A percentile compares a stretch with the other conserved stretches of the same genome.
Conservation (phyloP, 2,329 filamentous ascomycete species). For the Colletotrichum sp. region DNA sequence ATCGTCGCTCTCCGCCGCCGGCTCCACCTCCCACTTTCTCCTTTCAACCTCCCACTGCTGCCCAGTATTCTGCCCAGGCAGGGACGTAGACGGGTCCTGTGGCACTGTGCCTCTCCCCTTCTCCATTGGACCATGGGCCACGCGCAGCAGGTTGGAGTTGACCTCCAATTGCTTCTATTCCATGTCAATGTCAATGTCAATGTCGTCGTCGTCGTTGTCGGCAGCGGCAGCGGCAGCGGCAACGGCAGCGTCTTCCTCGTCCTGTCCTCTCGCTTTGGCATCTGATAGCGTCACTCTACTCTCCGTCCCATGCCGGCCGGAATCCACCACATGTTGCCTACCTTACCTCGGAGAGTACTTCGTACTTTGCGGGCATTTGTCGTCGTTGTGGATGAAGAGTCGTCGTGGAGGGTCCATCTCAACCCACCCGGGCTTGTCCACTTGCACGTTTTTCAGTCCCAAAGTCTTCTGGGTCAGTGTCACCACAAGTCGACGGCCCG, state of each 20-base stretch:
- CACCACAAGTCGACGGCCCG: background rate
- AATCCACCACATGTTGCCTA: background rate
- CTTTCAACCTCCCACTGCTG: background rate
- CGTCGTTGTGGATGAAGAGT: background rate
- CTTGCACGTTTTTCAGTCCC: background rate
- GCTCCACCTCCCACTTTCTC: conserved; percentile 18
- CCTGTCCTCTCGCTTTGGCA: background rate
- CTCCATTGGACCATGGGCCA: background rate
- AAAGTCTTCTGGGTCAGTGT: background rate
- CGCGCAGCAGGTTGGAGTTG: background rate
- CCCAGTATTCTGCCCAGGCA: conserved; percentile 4
- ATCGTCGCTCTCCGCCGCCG: background rate
- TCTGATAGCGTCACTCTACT: background rate
- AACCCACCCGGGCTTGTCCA: background rate
- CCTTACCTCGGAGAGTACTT: no score
- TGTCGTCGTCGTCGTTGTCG: background rate
- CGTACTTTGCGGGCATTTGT: background rate
- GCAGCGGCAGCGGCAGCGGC: background rate
- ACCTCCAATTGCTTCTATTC: background rate
- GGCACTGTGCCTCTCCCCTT: background rate
- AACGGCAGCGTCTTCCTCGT: background rate
- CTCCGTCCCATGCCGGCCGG: background rate
- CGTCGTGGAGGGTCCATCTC: background rate
- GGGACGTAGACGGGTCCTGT: conserved; percentile 1
- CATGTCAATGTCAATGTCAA: background rate